Evolutionary conservation across 345 rosid species (phyloP), one percentile per base, ranked within the genome.

Genomic region (Syzygium aromaticum): DNA sequence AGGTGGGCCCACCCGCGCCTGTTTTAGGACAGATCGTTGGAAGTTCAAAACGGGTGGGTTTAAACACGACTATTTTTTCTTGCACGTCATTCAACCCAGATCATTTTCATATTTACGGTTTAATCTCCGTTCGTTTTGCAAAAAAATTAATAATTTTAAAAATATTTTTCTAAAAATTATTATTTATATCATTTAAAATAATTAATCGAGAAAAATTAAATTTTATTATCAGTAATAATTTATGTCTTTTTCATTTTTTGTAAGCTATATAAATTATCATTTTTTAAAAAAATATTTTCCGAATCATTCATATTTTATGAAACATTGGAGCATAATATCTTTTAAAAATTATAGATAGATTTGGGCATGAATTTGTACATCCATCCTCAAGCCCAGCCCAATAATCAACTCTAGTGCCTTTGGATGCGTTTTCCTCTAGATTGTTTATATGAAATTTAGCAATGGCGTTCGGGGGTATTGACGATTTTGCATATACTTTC

Each of bases 311-410:
- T 40, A 40, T 78, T 43, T 78, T 25, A 11, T 0, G 43, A 73
- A 77, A 22, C 21, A 33, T 0, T 2, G 6, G 5, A 57, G 12
- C 7, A 10, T 63, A 3, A 63, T 28, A 6, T 63, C 38, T n/a
- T 63, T 14, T 1, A n/a, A 63, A 53, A 59, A 11, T 56, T 9
- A 14, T n/a, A 0, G 19, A 63, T 0, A 0, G 8, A 2, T 7
- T 63, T 30, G 22, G 43, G 43, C 43, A 16, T 63, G 22, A 40
- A 63, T 28, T 63, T 15, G 1, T 15, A 63, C 5, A 0, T 28
- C 19, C 1, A 0, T 2, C 38, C 40, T 63, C 40, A 28, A 63
- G 77, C 8, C 8, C 1, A 2, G 28, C 17, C 19, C 17, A 63
- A 30, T 28, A 28, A 28, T 28, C 8, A 28, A 28, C 40, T 28